Base-by-base conservation (phyloP, 805 yeast species). In the Wickerhamomyces chambardii region DNA sequence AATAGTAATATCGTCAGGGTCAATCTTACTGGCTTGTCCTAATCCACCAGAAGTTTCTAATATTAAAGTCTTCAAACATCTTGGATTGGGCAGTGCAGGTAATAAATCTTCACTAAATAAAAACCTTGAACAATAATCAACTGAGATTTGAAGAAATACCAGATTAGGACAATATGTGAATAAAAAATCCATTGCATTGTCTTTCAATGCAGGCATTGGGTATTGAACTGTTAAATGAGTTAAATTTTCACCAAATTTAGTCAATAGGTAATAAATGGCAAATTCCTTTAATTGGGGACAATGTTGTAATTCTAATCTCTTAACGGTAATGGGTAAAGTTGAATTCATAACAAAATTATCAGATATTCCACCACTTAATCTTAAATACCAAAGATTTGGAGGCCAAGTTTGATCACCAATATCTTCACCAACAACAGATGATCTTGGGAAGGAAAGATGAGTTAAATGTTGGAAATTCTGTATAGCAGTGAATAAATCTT, bases 281-380 rank as follows among this genome's bases (percentile, higher is more conserved):
- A 63, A 68, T 18, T 81, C 83, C 29, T 70, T 71, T 15, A 90
- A 63, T 34, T 70, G 64, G 0, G 97, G 97, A 59, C 97, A 90
- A 55, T 85, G 95, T 0, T 95, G 81, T 49, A 90, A 69, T 44
- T 85, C 89, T 33, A 90, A 59, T 16, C 73, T 71, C 3, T 73
- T 74, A 29, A 90, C 77, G 1, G 89, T 72, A 2, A 51, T 31
- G 0, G 97, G 97, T 51, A 92, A 79, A n/a, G 59, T 52, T 1
- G 92, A 76, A 24, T 70, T 70, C 29, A 68, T 60, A 12, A 92
- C 63, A 55, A 90, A 90, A 31, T 76, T 82, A 48, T 87, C 83
- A 2, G 95, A 74, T 4, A 90, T 76, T 4, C 97, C 96, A 3
- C 98, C 98, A 31, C 95, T 78, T 3, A 90, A 63, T 35, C 90